phyloP scores from a whole-genome alignment of 1,284 basidiomycete species.

The Moniliella sp. region DNA sequence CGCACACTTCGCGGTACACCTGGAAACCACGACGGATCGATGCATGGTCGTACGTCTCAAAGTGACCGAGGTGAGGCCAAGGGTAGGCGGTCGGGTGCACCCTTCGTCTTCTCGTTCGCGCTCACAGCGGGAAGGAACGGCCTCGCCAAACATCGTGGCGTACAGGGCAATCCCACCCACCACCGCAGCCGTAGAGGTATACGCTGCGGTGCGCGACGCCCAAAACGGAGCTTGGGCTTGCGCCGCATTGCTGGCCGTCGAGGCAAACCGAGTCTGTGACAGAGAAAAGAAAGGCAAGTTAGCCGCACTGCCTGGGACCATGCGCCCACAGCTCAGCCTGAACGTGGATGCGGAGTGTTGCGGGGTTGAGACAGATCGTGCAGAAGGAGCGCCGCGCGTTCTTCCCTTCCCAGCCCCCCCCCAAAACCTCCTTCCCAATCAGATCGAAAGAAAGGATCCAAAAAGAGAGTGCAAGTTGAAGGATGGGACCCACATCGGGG shows the following conservation, averaged over 20 bases:
- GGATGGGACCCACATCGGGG: too few relatives aligned
- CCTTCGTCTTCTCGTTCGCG: constrained; percentile 49
- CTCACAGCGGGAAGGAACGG: constrained; percentile 22
- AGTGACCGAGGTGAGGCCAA: constrained; percentile 66
- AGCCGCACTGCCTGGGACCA: too few relatives aligned
- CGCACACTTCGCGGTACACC: constrained; percentile 96
- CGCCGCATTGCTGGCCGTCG: not conserved
- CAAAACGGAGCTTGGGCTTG: constrained; percentile 35
- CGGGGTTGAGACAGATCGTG: too few relatives aligned
- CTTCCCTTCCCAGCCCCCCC: too few relatives aligned
- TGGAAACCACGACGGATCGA: constrained; percentile 86
- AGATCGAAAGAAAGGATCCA: too few relatives aligned
- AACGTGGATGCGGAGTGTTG: too few relatives aligned
- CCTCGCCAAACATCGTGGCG: constrained; percentile 67
- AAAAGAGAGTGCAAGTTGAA: too few relatives aligned
- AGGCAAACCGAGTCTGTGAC: not conserved
- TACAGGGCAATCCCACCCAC: constrained; percentile 85
- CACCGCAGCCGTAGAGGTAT: constrained; percentile 55
- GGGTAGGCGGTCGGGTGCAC: constrained; percentile 75
- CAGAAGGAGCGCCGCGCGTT: too few relatives aligned
- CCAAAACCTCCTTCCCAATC: too few relatives aligned
- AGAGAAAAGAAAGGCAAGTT: too few relatives aligned
- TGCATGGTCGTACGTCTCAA: constrained; percentile 86
- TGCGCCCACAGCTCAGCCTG: too few relatives aligned
- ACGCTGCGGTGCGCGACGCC: constrained; percentile 56